phyloP scores from a whole-genome alignment of 352 stramenopile species.

The Phytophthora sojae region DNA sequence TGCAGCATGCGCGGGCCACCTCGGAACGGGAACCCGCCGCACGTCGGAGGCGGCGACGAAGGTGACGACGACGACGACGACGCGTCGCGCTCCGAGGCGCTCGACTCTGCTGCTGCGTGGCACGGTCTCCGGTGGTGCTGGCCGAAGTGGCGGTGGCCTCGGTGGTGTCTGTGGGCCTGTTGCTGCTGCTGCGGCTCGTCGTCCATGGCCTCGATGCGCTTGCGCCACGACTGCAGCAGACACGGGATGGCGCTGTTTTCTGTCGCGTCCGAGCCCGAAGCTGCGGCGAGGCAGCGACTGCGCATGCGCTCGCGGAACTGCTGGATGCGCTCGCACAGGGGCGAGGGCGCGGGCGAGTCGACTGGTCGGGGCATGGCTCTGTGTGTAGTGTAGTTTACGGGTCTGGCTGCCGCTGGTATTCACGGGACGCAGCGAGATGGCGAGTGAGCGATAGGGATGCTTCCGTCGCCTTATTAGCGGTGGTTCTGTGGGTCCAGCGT shows the following conservation, averaged over 20 bases:
- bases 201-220: conserved; percentile 43
- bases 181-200: neutral
- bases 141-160: conserved; percentile 5
- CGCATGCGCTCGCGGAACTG: conserved; percentile 32
- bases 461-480: neutral
- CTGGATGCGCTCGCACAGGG: conserved; percentile 28
- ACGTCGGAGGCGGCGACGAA: neutral
- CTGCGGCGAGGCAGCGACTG: conserved; percentile 12
- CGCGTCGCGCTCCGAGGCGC: conserved; percentile 4
- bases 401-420: neutral
- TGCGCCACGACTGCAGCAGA: conserved; percentile 38
- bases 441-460: neutral
- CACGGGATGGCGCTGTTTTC: conserved; percentile 23
- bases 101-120: too few species aligned
- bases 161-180: neutral
- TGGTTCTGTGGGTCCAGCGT: neutral
- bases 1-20: conserved; percentile 24
- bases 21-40: too few species aligned
- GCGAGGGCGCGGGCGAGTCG: neutral
- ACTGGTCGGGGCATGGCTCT: conserved; percentile 17
- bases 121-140: too few species aligned
- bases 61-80: conserved; percentile 1
- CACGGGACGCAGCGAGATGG: neutral
- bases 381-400: neutral
- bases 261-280: neutral